These are phyloP conservation scores for Trametes meyenii DNA, from an alignment of 768 basidiomycete species.

Conservation along the genomic window DNA sequence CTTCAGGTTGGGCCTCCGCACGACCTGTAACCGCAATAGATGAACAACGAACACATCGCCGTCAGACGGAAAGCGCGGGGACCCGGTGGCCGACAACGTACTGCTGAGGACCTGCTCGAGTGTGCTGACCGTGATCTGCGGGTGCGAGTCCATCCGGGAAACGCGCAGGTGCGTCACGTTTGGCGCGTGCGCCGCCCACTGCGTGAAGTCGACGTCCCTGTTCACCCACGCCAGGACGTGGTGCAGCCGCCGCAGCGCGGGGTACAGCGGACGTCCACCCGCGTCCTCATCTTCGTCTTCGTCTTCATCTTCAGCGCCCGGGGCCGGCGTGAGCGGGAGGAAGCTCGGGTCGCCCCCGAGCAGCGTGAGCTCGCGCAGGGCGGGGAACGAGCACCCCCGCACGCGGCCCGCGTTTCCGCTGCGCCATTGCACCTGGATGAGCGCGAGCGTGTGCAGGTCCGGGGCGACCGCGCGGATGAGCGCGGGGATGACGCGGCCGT, in stretches of 20 bases:
- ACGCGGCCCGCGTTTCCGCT: slow-evolving; percentile 9
- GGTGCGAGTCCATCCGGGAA: slow-evolving; percentile 17
- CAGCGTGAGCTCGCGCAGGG: slow-evolving; percentile 17
- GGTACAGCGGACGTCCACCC: slow-evolving; percentile 10
- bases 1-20: background rate
- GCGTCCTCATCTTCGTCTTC: background rate
- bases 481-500: slow-evolving; percentile 13
- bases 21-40: background rate
- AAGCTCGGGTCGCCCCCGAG: slow-evolving; percentile 22
- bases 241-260: slow-evolving; percentile 17
- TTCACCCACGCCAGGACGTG: slow-evolving; percentile 18
- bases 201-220: slow-evolving; percentile 17
- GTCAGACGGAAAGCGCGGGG: background rate
- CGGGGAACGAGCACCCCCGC: slow-evolving; percentile 11
- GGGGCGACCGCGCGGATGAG: slow-evolving; percentile 21
- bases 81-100: background rate
- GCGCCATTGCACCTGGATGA: slow-evolving; percentile 21
- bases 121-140: slow-evolving; percentile 11
- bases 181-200: slow-evolving; percentile 21
- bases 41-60: background rate
- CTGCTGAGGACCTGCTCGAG: slow-evolving; percentile 15
- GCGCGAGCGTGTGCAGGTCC: slow-evolving; percentile 17
- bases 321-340: slow-evolving; percentile 12
- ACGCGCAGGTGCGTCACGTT: slow-evolving; percentile 21
- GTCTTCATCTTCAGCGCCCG: background rate